These are phyloP conservation scores for Emmonsiellopsis sp. DNA, from an alignment of 2,329 filamentous ascomycete species.

Conservation along the genomic window DNA sequence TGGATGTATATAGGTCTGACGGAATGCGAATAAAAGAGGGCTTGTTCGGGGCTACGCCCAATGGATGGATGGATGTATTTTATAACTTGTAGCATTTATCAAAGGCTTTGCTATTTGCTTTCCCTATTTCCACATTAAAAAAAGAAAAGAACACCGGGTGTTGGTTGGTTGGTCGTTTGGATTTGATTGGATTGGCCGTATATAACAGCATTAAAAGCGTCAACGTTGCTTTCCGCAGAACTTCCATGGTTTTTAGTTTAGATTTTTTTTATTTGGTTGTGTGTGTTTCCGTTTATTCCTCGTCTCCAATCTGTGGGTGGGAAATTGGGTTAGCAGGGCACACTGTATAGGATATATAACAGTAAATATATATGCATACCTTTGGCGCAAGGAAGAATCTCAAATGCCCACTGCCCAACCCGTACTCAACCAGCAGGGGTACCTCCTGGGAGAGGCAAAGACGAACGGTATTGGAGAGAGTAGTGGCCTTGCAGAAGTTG, in stretches of 20 bases:
- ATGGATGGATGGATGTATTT: neutral
- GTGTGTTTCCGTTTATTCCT: slow-evolving; percentile 29
- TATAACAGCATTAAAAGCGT: neutral
- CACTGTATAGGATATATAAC: neutral
- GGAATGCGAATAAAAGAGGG: no score
- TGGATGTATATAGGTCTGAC: no score
- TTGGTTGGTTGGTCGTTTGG: neutral
- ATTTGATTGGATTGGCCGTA: neutral
- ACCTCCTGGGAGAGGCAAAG: slow-evolving; percentile 95
- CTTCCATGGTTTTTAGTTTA: neutral
- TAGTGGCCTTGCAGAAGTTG: slow-evolving; percentile 98
- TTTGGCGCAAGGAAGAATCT: slow-evolving; percentile 98
- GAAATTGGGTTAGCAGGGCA: slow-evolving; percentile 26
- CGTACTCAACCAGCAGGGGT: slow-evolving; percentile 89
- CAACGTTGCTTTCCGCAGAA: neutral
- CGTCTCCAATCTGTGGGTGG: slow-evolving; percentile 52
- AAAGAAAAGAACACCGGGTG: neutral
- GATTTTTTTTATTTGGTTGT: no score
- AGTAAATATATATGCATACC: slow-evolving; percentile 45
- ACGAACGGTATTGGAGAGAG: slow-evolving; percentile 71
- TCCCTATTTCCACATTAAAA: neutral
- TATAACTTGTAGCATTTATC: neutral
- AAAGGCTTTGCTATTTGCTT: neutral
- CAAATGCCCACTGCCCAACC: slow-evolving; percentile 75
- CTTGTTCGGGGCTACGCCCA: no score